Percentiles rank a stretch among this genome's conserved stretches.
Conservation (phyloP, 345 rosid species). For the Rhizophora mangle region DNA sequence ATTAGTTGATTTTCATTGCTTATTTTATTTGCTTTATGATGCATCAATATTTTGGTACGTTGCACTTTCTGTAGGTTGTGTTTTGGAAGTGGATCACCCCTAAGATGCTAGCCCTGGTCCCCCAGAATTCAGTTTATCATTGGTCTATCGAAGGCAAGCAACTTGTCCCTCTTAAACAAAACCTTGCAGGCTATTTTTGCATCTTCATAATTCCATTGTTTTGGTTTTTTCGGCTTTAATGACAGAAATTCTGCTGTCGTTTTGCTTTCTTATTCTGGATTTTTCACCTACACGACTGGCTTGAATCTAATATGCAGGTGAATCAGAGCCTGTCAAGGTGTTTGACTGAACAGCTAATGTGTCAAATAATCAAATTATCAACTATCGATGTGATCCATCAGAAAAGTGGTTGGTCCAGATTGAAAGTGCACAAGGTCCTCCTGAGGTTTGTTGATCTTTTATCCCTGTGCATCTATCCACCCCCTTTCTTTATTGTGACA, state of each 20-base stretch:
- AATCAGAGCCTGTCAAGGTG: slow-evolving; percentile 83
- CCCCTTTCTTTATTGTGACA: too few relatives aligned
- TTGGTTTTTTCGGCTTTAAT: background rate
- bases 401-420: slow-evolving; percentile 93
- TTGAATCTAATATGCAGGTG: slow-evolving; percentile 45
- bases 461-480: too few relatives aligned
- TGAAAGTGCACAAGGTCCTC: slow-evolving; percentile 91
- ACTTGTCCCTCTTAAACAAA: background rate
- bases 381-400: slow-evolving; percentile 80
- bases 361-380: slow-evolving; percentile 80
- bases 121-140: slow-evolving; percentile 77
- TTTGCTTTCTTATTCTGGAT: slow-evolving; percentile 8
- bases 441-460: slow-evolving; percentile 53
- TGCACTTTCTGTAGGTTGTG: slow-evolving; percentile 41
- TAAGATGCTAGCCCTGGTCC: slow-evolving; percentile 82
- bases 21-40: too few relatives aligned
- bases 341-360: slow-evolving; percentile 89
- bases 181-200: background rate
- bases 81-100: slow-evolving; percentile 95
- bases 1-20: too few relatives aligned
- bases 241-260: background rate
- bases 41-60: background rate
- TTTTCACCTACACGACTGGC: background rate
- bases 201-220: background rate
- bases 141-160: slow-evolving; percentile 88